These are phyloP conservation scores for Penicillium daleae DNA, from an alignment of 495 filamentous ascomycete species.

Conservation along the genomic window DNA sequence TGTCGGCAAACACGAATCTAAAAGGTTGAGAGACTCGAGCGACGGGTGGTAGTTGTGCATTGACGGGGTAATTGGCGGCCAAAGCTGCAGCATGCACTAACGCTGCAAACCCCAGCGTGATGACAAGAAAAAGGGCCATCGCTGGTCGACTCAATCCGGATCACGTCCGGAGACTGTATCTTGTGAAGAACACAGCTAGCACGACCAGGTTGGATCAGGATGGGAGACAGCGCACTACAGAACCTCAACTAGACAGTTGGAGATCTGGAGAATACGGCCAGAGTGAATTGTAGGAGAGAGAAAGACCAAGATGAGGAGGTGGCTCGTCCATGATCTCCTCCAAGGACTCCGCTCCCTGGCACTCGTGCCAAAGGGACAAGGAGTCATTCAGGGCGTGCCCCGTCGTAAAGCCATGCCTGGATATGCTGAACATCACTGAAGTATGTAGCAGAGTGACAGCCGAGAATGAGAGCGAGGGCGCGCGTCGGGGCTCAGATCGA, in stretches of 20 bases:
- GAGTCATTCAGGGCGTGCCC: conserved; percentile 42
- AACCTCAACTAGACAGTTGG: conserved; percentile 14
- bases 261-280: conserved; percentile 11
- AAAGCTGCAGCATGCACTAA: conserved; percentile 47
- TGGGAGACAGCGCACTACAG: conserved; percentile 13
- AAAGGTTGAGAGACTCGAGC: conserved; percentile 67
- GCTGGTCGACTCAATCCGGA: conserved; percentile 23
- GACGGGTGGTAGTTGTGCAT: conserved; percentile 76
- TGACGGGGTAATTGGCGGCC: conserved; percentile 67
- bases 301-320: conserved; percentile 21
- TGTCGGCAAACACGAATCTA: conserved; percentile 67
- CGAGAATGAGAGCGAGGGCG: conserved; percentile 26
- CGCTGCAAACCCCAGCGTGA: conserved; percentile 38
- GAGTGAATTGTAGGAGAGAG: conserved; percentile 24
- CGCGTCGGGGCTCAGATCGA: conserved; percentile 19
- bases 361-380: conserved; percentile 42
- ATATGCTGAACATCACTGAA: conserved; percentile 51
- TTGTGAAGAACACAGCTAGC: conserved; percentile 22
- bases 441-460: conserved; percentile 43
- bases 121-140: conserved; percentile 38
- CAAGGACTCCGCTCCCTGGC: conserved; percentile 30
- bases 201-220: conserved; percentile 15
- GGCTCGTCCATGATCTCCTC: conserved; percentile 28
- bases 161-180: conserved; percentile 15
- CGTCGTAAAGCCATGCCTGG: conserved; percentile 50